Base-by-base conservation (phyloP, 2,329 filamentous ascomycete genomes). In the Sclerotinia minor region DNA sequence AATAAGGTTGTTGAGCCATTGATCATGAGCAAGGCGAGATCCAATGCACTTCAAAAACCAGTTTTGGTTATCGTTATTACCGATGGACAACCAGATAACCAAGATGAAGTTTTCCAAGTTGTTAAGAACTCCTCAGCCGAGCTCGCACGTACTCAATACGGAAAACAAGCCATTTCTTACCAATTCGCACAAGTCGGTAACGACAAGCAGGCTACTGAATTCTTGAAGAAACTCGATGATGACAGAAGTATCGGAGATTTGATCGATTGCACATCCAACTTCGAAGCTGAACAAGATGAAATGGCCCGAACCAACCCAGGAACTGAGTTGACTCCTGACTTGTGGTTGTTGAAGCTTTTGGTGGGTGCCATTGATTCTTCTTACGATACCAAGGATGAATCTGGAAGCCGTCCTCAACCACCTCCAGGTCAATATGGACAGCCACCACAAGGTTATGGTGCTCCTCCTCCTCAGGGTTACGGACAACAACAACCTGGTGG, bases 301-400 rank as follows among this genome's bases (percentile, higher is more conserved):
- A 67, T 67, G 64, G 24, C 44, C 5, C 32, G 55, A 60, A 52
- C 54, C 15, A 67, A 41, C 35, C 64, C 64, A 13, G 64, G 64
- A 50, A 38, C 32, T 3, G 64, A 67, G 0, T 32, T 67, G 13
- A 67, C 64, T n/a, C 64, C 64, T 17, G 55, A 67, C 8, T 49
- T 67, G 19, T 67, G 64, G 64, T 44, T 67, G 13, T 53, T 70
- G 71, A 90, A 90, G 78, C 81, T 90, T 68, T 84, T 90, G 63
- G 84, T 90, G 35, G 88, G 88, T 69, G 84, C 87, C 49, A 88
- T 90, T 74, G 88, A 90, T 74, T 80, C 83, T 32, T 86, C 85
- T 26, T 89, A 89, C 72, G 87, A 89, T 71, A 83, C 81, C 72
- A 87, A 89, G 76, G 87, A 89, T 71, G 87, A 89, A 41, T 29